Base-by-base conservation (phyloP, 2,329 filamentous ascomycete genomes). In the Colletotrichum sp. region DNA sequence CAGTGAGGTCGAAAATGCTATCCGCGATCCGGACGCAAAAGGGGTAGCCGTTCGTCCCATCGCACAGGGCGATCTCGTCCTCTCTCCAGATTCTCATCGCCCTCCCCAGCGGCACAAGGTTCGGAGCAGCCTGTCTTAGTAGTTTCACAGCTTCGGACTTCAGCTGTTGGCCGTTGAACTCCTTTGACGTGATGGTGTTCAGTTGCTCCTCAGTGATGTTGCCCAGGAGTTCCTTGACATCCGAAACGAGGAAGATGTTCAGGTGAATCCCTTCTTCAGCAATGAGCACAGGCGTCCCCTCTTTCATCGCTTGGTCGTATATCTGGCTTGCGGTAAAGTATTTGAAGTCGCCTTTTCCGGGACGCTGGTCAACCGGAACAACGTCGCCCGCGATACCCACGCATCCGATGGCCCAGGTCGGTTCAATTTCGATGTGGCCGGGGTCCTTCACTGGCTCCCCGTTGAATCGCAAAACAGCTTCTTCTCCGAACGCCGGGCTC, bases 1-100 rank as follows among this genome's bases (percentile, higher is more conserved):
- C 18, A 6, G 76, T 78, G 12, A 78, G 32, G 21, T 78, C 76
- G 13, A 71, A 78, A 16, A 78, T 66, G 15, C 28, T 36, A 10
- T 69, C 55, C 3, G 48, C 62, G 5, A 74, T 48, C 0, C 15
- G 36, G 13, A 77, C 71, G 70, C 77, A 77, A 1, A 62, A 15
- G 8, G 74, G 68, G 3, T 32, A 18, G 5, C 68, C 65, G 4
- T 62, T 56, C 15, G 58, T 60, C 5, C 76, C 76, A 21, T 76
- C 60, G 15, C 52, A 48, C n/a, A 56, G 2, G 10, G 48, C 34
- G n/a, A 77, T 24, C 7, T 77, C 73, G 5, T 71, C 76, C 1
- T 30, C 30, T 16, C 74, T 43, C 5, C 70, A 8, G 21, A 69
- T 21, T 15, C 68, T 65, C 9, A 66, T 36, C 5, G 74, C 66